Evolutionary conservation across 2,329 filamentous ascomycete genomes (phyloP).

Genomic region (Fusarium drepaniforme): DNA sequence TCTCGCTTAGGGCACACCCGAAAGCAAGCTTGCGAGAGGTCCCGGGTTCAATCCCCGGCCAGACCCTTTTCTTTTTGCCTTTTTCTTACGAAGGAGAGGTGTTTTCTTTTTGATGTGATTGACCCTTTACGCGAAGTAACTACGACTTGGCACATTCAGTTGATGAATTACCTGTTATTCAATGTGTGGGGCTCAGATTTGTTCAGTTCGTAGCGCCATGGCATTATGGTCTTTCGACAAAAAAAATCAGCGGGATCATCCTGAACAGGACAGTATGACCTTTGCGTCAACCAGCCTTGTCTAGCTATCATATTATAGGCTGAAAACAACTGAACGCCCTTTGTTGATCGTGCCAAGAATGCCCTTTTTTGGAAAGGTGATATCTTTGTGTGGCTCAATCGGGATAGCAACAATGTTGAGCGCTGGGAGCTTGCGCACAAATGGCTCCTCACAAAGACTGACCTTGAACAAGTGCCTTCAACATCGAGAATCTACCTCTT

Average conservation of each 20-base stretch:
- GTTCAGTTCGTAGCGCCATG: not conserved
- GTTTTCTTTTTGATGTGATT: not conserved
- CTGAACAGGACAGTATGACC: not conserved
- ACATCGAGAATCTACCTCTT: not conserved
- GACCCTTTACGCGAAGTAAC: not conserved
- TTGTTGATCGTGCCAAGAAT: not conserved
- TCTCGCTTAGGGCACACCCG: conserved; percentile 3
- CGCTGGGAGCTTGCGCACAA: not conserved
- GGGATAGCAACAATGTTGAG: not conserved
- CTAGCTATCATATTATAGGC: not conserved
- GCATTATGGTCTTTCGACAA: not conserved
- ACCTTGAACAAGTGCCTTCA: not conserved
- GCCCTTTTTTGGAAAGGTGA: not conserved
- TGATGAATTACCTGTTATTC: not conserved
- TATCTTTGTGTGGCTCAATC: not conserved
- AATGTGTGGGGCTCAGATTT: not conserved
- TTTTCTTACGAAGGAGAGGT: not conserved
- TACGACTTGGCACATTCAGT: not conserved
- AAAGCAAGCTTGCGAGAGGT: conserved; percentile 56
- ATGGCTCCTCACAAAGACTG: not conserved
- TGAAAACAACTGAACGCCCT: not conserved
- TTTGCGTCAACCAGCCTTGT: not conserved
- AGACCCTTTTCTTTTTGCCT: conserved; percentile 51
- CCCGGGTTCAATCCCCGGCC: conserved; percentile 61
- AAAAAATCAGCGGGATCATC: too few relatives aligned